Percentiles rank a stretch among this genome's conserved stretches.
Conservation (phyloP, 495 filamentous ascomycete genomes). For the Xylaria longipes region DNA sequence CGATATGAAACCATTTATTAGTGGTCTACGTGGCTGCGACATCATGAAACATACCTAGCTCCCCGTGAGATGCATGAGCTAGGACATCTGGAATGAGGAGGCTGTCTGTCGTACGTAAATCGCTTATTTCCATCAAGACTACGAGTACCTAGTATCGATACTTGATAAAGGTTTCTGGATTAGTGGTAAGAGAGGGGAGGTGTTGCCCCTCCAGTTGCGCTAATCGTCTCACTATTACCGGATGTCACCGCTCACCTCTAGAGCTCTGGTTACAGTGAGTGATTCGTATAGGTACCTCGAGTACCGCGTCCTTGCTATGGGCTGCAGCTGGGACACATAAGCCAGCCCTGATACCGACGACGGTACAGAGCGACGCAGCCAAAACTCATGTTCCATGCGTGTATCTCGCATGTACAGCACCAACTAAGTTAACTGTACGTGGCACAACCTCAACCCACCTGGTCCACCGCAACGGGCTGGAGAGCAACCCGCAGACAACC, state of each 20-base stretch:
- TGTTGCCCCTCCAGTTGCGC: constrained; percentile 7
- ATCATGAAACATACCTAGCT: constrained; percentile 18
- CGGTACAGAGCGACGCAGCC: background rate
- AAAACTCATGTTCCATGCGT: background rate
- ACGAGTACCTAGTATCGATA: background rate
- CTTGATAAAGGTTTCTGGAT: background rate
- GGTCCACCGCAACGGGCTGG: constrained; percentile 9
- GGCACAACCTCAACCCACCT: constrained; percentile 13
- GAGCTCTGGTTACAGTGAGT: background rate
- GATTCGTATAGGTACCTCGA: constrained; percentile 10
- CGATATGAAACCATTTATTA: background rate
- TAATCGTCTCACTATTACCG: constrained; percentile 7
- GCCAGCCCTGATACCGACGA: background rate
- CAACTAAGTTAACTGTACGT: background rate
- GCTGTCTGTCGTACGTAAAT: background rate
- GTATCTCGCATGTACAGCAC: constrained; percentile 7
- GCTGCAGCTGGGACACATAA: background rate
- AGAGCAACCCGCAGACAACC: background rate
- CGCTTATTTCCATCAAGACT: background rate
- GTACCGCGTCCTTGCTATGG: background rate
- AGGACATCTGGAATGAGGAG: constrained; percentile 20
- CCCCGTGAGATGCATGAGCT: constrained; percentile 3
- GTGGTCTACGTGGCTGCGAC: constrained; percentile 21
- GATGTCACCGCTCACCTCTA: background rate
- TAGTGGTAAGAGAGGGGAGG: background rate